A percentile compares a stretch with the other conserved stretches of the same genome.
phyloP scores from a whole-genome alignment of 2,329 filamentous ascomycete genomes.

The Sporothrix curviconia region DNA sequence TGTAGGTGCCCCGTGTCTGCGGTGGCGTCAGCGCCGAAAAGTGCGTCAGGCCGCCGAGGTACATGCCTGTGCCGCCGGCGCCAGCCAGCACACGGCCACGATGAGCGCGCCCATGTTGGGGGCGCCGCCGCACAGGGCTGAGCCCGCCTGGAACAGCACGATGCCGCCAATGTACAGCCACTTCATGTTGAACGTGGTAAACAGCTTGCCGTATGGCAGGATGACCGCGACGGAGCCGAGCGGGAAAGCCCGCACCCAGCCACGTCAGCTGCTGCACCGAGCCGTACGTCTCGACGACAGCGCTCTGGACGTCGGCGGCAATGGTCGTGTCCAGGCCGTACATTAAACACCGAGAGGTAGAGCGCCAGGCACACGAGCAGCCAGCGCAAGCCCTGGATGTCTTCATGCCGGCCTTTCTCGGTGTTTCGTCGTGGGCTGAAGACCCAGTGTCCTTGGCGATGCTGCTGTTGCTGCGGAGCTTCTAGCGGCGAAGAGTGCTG shows the following conservation, averaged over 20 bases:
- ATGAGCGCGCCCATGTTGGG: slow-evolving; percentile 39
- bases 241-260: slow-evolving; percentile 32
- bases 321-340: slow-evolving; percentile 7
- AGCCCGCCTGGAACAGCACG: slow-evolving; percentile 22
- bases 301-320: slow-evolving; percentile 36
- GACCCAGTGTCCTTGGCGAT: neutral
- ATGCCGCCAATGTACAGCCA: slow-evolving; percentile 26
- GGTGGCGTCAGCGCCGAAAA: slow-evolving; percentile 3
- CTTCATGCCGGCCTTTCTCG: neutral
- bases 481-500: no score
- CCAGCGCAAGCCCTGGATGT: neutral
- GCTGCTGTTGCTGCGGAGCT: neutral
- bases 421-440: neutral
- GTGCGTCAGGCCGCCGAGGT: slow-evolving; percentile 22
- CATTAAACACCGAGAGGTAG: slow-evolving; percentile 4
- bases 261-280: slow-evolving; percentile 33
- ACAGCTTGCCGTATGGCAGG: slow-evolving; percentile 30
- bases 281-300: slow-evolving; percentile 31
- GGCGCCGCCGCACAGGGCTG: slow-evolving; percentile 33
- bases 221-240: slow-evolving; percentile 33
- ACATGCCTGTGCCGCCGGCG: slow-evolving; percentile 34
- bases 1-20: slow-evolving; percentile 9
- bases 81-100: slow-evolving; percentile 36
- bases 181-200: slow-evolving; percentile 37
- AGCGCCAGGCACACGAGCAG: neutral